A percentile compares a stretch with the other conserved stretches of the same genome.
These are phyloP conservation scores for Suillus brevipes DNA, from an alignment of 768 basidiomycete species.

Conservation along the genomic window DNA sequence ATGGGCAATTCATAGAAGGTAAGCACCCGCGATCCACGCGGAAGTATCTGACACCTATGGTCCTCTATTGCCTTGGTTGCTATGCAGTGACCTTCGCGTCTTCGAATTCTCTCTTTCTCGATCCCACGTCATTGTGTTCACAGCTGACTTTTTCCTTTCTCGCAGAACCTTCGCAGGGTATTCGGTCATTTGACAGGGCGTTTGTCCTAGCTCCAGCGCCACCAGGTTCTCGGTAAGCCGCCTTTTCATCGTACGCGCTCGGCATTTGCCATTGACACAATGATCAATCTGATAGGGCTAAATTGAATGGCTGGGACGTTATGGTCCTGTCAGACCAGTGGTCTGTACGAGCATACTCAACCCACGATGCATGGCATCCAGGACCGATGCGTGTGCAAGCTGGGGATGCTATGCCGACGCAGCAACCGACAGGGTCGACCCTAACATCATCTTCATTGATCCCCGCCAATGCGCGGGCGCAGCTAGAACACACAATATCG, in stretches of 20 bases:
- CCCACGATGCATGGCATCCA: constrained; percentile 73
- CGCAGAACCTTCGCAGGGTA: constrained; percentile 68
- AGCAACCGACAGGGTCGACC: constrained; percentile 20
- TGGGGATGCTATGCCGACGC: constrained; percentile 27
- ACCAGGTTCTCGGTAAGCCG: constrained; percentile 78
- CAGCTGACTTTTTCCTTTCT: constrained; percentile 21
- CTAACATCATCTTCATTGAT: constrained; percentile 26
- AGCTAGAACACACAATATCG: constrained; percentile 53
- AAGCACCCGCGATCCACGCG: constrained; percentile 31
- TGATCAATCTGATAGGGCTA: constrained; percentile 53
- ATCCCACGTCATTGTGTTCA: constrained; percentile 6
- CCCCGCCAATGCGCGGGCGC: constrained; percentile 34
- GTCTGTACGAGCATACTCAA: constrained; percentile 81
- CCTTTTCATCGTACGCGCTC: constrained; percentile 2
- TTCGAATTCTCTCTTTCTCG: constrained; percentile 1
- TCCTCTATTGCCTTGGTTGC: constrained; percentile 2
- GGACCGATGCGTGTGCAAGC: constrained; percentile 77
- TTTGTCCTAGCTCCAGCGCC: constrained; percentile 84
- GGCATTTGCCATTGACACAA: constrained; percentile 14
- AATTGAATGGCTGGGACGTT: constrained; percentile 84
- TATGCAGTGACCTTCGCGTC: not conserved
- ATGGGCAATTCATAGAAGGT: constrained; percentile 94
- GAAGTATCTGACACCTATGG: not conserved
- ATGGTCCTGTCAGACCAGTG: constrained; percentile 87
- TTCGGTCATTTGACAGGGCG: constrained; percentile 91